These are phyloP conservation scores for Austroboletus novae-zelandiae DNA, from an alignment of 1,284 basidiomycete species.

Conservation along the genomic window DNA sequence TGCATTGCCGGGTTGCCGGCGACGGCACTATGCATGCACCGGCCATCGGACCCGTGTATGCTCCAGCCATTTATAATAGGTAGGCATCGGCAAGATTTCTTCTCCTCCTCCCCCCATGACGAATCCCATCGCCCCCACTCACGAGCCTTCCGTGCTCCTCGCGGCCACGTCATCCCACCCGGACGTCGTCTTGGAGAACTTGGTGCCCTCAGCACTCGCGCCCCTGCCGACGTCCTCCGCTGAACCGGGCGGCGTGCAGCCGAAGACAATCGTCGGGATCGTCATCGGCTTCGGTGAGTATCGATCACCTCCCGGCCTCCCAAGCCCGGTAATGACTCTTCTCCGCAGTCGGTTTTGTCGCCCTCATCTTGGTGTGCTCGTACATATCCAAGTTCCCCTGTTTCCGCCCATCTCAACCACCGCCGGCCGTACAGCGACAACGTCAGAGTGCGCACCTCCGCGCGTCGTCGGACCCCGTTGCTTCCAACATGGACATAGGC, in stretches of 20 bases:
- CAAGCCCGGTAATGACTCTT: not conserved
- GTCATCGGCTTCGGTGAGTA: constrained; percentile 18
- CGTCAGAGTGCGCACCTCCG: not conserved
- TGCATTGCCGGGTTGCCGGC: too few species aligned
- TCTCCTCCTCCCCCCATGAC: too few species aligned
- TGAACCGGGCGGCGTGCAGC: constrained; percentile 4
- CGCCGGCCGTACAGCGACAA: not conserved
- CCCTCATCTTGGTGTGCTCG: constrained; percentile 6
- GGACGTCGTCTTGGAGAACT: too few species aligned
- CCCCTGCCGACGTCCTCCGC: too few species aligned
- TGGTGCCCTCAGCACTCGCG: too few species aligned
- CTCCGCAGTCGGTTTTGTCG: constrained; percentile 13
- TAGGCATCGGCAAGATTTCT: too few species aligned
- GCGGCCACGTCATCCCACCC: too few species aligned
- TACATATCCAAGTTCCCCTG: constrained; percentile 7
- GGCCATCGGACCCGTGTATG: too few species aligned
- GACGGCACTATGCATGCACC: too few species aligned
- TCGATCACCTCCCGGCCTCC: not conserved
- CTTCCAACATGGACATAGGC: not conserved
- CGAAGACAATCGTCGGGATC: constrained; percentile 11
- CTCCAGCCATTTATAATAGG: too few species aligned
- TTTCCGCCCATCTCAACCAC: not conserved
- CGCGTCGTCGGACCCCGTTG: not conserved
- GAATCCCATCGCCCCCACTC: too few species aligned
- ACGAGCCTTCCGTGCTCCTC: too few species aligned